phyloP scores from a whole-genome alignment of 2,329 filamentous ascomycete genomes.

The Alternaria panax region DNA sequence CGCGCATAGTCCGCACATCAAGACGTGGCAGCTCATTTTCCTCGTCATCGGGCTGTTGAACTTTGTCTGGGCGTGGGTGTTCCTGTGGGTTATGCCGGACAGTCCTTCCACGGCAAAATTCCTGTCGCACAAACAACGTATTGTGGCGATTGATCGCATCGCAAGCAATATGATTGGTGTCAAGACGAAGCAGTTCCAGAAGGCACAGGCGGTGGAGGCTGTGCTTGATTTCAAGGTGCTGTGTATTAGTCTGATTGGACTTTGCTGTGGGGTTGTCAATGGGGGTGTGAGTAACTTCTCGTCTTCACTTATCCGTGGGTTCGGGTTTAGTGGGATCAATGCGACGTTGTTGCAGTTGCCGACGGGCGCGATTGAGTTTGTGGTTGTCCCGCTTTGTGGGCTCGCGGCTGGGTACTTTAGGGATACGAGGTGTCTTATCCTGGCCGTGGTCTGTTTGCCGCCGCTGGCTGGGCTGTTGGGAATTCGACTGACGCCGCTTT shows the following conservation, averaged over 20 bases:
- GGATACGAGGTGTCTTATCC: slow-evolving; percentile 40
- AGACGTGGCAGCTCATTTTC: slow-evolving; percentile 49
- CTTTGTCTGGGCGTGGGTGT: slow-evolving; percentile 47
- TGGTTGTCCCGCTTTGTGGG: slow-evolving; percentile 49
- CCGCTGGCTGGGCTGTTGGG: slow-evolving; percentile 60
- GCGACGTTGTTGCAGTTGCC: slow-evolving; percentile 55
- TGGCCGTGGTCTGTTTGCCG: slow-evolving; percentile 53
- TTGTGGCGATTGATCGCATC: slow-evolving; percentile 52
- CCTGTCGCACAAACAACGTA: slow-evolving; percentile 49
- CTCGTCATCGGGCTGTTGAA: slow-evolving; percentile 48
- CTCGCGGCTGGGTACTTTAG: slow-evolving; percentile 44
- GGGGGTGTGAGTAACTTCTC: slow-evolving; percentile 61
- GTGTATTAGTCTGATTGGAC: slow-evolving; percentile 52
- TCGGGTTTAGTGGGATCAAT: slow-evolving; percentile 51
- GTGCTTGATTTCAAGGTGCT: slow-evolving; percentile 52
- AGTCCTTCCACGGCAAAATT: slow-evolving; percentile 48
- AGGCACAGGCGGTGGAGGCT: slow-evolving; percentile 51
- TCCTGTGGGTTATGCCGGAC: slow-evolving; percentile 50
- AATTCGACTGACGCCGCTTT: slow-evolving; percentile 57
- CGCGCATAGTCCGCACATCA: slow-evolving; percentile 33
- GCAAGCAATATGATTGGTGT: slow-evolving; percentile 53
- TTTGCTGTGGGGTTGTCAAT: slow-evolving; percentile 58
- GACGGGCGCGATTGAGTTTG: slow-evolving; percentile 54
- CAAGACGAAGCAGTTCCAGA: slow-evolving; percentile 50
- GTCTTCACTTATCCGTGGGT: slow-evolving; percentile 56